phyloP scores from a whole-genome alignment of 768 basidiomycete species.

The Boletus fagicola region DNA sequence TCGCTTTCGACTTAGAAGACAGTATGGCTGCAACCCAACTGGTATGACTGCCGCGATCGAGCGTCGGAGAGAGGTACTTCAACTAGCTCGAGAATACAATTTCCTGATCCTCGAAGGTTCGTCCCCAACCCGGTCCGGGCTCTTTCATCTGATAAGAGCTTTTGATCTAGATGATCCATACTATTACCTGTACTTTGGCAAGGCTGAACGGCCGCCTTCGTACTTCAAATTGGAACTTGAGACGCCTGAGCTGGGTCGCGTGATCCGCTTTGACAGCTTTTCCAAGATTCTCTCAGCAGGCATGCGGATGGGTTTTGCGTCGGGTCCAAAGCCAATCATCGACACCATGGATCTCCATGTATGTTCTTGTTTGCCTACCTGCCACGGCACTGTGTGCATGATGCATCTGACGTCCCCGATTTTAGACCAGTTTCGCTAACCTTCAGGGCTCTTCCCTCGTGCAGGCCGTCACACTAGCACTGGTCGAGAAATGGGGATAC shows the following conservation, averaged over 20 bases:
- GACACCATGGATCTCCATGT: constrained; percentile 71
- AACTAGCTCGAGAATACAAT: constrained; percentile 67
- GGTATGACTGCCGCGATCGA: constrained; percentile 73
- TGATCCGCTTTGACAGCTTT: constrained; percentile 86
- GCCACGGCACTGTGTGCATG: constrained; percentile 10
- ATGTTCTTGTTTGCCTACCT: constrained; percentile 30
- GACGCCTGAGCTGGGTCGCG: constrained; percentile 67
- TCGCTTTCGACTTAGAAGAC: background rate
- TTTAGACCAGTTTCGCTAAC: constrained; percentile 63
- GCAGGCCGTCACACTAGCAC: constrained; percentile 56
- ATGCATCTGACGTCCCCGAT: constrained; percentile 9
- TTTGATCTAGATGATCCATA: constrained; percentile 69
- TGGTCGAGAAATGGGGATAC: constrained; percentile 73
- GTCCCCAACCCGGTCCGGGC: background rate
- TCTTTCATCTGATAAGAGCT: background rate
- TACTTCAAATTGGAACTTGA: constrained; percentile 81
- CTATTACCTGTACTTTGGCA: constrained; percentile 74
- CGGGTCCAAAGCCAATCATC: constrained; percentile 68
- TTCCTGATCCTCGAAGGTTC: constrained; percentile 84
- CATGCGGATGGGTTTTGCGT: constrained; percentile 77
- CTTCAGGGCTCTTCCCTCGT: constrained; percentile 64
- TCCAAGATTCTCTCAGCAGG: constrained; percentile 81
- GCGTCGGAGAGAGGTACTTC: constrained; percentile 68
- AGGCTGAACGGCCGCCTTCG: constrained; percentile 59
- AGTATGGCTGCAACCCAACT: constrained; percentile 87